phyloP scores from a whole-genome alignment of 352 stramenopile species.

The Chrysophaeum taylorii region DNA sequence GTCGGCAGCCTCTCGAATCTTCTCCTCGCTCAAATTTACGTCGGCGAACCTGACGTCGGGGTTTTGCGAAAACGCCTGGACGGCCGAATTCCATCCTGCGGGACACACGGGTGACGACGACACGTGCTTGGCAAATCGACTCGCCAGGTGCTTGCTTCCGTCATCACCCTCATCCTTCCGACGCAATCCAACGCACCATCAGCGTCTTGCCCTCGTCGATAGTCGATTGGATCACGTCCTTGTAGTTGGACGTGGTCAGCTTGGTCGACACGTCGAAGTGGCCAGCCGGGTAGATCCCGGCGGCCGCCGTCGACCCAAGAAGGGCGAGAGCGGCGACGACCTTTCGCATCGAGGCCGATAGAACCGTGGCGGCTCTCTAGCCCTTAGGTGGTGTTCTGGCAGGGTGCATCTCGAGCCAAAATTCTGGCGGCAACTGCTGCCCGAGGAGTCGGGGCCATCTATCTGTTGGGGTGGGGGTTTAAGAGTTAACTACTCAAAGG shows the following conservation, averaged over 20 bases:
- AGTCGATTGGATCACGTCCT: conserved; percentile 21
- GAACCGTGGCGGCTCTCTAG: too few species aligned
- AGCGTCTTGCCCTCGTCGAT: conserved; percentile 35
- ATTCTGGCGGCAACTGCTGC: too few species aligned
- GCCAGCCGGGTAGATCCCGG: too few species aligned
- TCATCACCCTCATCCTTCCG: conserved; percentile 42
- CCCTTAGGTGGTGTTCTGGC: too few species aligned
- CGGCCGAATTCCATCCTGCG: background rate
- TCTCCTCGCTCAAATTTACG: conserved; percentile 28
- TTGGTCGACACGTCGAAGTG: too few species aligned
- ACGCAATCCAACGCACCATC: conserved; percentile 39
- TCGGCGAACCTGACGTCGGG: conserved; percentile 32
- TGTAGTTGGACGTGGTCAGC: conserved; percentile 12
- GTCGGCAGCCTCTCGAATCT: background rate
- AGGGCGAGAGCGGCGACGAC: too few species aligned
- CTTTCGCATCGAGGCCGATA: too few species aligned
- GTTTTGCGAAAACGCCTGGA: background rate
- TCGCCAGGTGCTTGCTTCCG: conserved; percentile 35
- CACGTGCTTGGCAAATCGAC: background rate
- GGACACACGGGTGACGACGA: background rate
- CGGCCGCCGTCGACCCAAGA: too few species aligned
- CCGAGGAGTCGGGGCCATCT: too few species aligned
- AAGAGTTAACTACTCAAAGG: too few species aligned
- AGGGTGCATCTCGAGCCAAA: too few species aligned
- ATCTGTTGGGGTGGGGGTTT: too few species aligned